Evolutionary conservation across 805 yeast species (phyloP), one percentile per base, ranked within the genome.

Genomic region (Teunomyces tritomae): DNA sequence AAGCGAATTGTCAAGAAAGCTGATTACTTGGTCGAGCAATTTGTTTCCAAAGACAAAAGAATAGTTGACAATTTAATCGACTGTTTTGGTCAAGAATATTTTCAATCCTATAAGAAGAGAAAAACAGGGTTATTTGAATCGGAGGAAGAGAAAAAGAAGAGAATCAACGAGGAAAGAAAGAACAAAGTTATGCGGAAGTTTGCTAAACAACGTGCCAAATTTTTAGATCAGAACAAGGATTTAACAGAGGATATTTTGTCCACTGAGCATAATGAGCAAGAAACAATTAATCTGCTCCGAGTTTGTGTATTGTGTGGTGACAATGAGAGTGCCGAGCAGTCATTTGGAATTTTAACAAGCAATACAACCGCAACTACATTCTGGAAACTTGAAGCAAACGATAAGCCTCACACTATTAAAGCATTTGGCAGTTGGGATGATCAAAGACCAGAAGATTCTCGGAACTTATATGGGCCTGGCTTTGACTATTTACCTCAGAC

Each of bases 111-210:
- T 61, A 78, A 77, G 55, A 67, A 71, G 36, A 72, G 78, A 10
- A 78, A 77, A 50, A 58, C 59, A 2, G 61, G 59, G 3, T 46
- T 49, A 6, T 58, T 70, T 34, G 88, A 83, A 59, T 76, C 83
- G 6, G 83, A 80, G 49, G 57, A 71, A 30, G 88, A 83, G 34
- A 74, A 77, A 42, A 74, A 72, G 48, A 82, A 75, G 60, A 65
- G 84, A 50, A 46, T 78, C n/a, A 87, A 88, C 2, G 75, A 80
- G 48, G 77, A 78, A 51, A 74, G 89, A 46, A 86, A 82, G 57
- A 78, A 77, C 37, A 84, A 77, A 55, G 74, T 86, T 8, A 59
- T 85, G 73, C 77, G 74, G 26, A 84, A 79, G 57, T 81, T 87
- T 73, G 78, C 80, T 17, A 83, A 74, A 48, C 83, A 79, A 53